Evolutionary conservation across 129 eudicot genomes (phyloP).

Genomic region (Centaurea solstitialis): DNA sequence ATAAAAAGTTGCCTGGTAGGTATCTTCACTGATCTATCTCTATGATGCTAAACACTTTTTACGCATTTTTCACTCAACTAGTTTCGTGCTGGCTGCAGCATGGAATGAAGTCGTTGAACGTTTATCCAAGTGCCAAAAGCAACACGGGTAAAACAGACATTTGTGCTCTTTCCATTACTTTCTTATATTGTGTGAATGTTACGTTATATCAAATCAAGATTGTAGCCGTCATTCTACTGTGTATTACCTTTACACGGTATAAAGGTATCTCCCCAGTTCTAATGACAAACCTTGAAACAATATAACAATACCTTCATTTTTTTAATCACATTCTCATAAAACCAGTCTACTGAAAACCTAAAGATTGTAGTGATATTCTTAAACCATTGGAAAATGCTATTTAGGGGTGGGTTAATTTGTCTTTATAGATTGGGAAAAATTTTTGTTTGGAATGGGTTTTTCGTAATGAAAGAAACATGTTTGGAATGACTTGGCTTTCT

Average conservation of each 20-base stretch:
- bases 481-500: no score
- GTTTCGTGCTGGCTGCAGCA: constrained; percentile 43
- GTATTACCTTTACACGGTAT: not conserved
- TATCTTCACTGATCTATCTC: not conserved
- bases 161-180: not conserved
- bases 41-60: not conserved
- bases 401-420: no score
- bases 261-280: not conserved
- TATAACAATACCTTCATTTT: no score
- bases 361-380: no score
- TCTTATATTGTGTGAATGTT: not conserved
- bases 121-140: constrained; percentile 65
- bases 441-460: no score
- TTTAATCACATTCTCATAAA: no score
- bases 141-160: constrained; percentile 28
- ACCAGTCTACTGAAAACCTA: no score
- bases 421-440: no score
- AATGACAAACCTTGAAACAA: no score
- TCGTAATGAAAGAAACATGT: no score
- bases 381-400: no score
- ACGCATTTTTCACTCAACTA: not conserved
- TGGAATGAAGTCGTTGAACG: constrained; percentile 63
- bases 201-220: not conserved
- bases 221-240: not conserved
- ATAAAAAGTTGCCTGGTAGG: constrained; percentile 67